These are phyloP conservation scores for Pochonia chlamydosporia DNA, from an alignment of 2,329 filamentous ascomycete species.

Conservation along the genomic window DNA sequence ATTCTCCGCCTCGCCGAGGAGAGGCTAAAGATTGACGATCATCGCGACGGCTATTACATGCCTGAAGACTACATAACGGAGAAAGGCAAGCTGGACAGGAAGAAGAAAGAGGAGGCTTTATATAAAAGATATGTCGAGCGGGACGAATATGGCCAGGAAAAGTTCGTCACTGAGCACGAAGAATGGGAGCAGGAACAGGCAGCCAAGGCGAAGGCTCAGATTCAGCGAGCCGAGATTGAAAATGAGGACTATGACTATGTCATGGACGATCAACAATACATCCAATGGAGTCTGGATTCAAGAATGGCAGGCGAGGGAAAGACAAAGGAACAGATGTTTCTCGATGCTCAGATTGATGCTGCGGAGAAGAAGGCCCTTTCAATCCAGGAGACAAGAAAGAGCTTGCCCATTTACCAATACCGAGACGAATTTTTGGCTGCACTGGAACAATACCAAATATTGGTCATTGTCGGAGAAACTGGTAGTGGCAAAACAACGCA, in stretches of 20 bases:
- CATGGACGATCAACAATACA: constrained; percentile 82
- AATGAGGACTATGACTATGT: constrained; percentile 90
- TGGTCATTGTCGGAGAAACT: constrained; percentile 92
- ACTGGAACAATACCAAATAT: constrained; percentile 74
- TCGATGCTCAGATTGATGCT: constrained; percentile 77
- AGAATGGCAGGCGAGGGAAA: constrained; percentile 64
- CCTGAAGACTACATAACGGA: constrained; percentile 95
- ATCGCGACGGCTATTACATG: constrained; percentile 86
- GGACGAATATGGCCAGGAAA: constrained; percentile 82
- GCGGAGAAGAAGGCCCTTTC: constrained; percentile 83
- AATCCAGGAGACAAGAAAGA: constrained; percentile 89
- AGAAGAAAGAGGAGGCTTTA: constrained; percentile 81
- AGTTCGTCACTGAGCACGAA: constrained; percentile 87
- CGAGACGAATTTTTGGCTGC: constrained; percentile 82
- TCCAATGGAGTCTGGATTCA: constrained; percentile 76
- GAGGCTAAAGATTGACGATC: constrained; percentile 80
- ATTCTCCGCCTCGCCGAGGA: constrained; percentile 77
- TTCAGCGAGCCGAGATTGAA: constrained; percentile 65
- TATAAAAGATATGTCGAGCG: constrained; percentile 87
- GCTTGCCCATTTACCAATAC: constrained; percentile 83
- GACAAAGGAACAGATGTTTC: constrained; percentile 70
- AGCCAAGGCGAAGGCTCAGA: constrained; percentile 81
- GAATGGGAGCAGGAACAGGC: constrained; percentile 93
- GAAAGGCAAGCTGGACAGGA: constrained; percentile 81
- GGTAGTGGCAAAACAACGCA: constrained; percentile 96